phyloP scores from a whole-genome alignment of 1,139 yeast genomes.

The Spencermartinsiella ligniputridi region DNA sequence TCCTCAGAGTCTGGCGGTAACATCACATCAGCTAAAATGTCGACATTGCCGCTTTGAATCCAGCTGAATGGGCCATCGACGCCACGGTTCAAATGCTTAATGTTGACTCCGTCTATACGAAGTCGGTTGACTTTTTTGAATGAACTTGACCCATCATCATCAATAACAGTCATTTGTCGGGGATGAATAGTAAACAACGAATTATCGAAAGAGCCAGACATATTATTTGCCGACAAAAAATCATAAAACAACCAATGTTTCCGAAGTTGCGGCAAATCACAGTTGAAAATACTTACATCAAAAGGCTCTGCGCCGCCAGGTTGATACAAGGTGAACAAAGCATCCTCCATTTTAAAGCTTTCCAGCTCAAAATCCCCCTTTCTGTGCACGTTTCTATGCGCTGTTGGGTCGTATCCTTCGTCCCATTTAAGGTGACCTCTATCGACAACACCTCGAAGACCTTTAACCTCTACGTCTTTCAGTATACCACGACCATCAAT shows the following conservation, averaged over 20 bases:
- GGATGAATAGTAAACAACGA: conserved; percentile 89
- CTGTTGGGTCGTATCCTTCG: conserved; percentile 75
- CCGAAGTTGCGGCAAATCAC: conserved; percentile 73
- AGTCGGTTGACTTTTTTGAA: conserved; percentile 72
- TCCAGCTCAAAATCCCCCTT: conserved; percentile 95
- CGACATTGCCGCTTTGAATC: conserved; percentile 89
- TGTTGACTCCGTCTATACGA: conserved; percentile 76
- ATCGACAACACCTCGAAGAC: conserved; percentile 88
- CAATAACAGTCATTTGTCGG: conserved; percentile 44
- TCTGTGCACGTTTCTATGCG: conserved; percentile 64
- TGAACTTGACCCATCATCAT: conserved; percentile 25
- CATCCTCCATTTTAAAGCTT: conserved; percentile 76
- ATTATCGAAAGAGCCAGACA: conserved; percentile 90
- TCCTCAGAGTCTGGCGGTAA: conserved; percentile 60
- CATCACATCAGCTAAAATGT: conserved; percentile 85
- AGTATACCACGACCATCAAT: conserved; percentile 84
- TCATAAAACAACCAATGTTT: conserved; percentile 94
- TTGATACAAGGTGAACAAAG: conserved; percentile 72
- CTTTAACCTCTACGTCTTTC: conserved; percentile 75
- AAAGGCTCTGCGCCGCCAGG: conserved; percentile 72
- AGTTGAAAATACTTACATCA: conserved; percentile 78
- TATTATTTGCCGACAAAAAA: conserved; percentile 72
- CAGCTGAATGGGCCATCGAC: conserved; percentile 95
- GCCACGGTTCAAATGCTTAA: conserved; percentile 88
- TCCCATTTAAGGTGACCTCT: conserved; percentile 84